Conservation (phyloP, 805 yeast species). For the Tetrapisispora nanseiensis region DNA sequence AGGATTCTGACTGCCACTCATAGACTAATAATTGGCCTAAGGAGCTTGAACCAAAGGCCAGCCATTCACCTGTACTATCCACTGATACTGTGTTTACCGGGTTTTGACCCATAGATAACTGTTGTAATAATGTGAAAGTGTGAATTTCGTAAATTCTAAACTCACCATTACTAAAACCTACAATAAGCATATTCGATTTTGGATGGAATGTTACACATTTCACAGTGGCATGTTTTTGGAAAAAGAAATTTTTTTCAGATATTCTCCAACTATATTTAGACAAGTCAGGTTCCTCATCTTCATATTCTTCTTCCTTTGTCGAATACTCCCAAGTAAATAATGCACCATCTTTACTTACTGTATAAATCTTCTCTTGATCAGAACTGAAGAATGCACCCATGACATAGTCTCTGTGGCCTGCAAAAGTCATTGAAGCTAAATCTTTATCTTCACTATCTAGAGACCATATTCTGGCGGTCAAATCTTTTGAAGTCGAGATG, state of each 20-base stretch:
- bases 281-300: constrained; percentile 32
- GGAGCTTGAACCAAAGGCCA: constrained; percentile 85
- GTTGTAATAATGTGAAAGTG: constrained; percentile 69
- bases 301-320: constrained; percentile 39
- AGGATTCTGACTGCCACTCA: constrained; percentile 98
- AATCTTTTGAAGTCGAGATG: constrained; percentile 77
- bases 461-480: constrained; percentile 81
- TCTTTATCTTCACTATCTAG: constrained; percentile 55
- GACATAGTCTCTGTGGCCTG: constrained; percentile 89
- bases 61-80: constrained; percentile 88
- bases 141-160: constrained; percentile 87
- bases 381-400: constrained; percentile 76
- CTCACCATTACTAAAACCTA: constrained; percentile 84
- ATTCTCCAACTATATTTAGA: constrained; percentile 69
- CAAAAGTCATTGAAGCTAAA: constrained; percentile 69
- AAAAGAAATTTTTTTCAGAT: constrained; percentile 61
- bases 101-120: constrained; percentile 83
- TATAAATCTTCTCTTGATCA: constrained; percentile 84
- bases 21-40: constrained; percentile 91
- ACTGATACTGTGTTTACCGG: constrained; percentile 74
- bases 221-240: constrained; percentile 53
- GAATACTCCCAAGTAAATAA: constrained; percentile 85
- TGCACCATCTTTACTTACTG: constrained; percentile 92
- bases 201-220: constrained; percentile 81
- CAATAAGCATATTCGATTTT: constrained; percentile 58